Percentiles rank a stretch among this genome's conserved stretches.
Conservation (phyloP, 2,329 filamentous ascomycete species). For the Calonectria honghensis region DNA sequence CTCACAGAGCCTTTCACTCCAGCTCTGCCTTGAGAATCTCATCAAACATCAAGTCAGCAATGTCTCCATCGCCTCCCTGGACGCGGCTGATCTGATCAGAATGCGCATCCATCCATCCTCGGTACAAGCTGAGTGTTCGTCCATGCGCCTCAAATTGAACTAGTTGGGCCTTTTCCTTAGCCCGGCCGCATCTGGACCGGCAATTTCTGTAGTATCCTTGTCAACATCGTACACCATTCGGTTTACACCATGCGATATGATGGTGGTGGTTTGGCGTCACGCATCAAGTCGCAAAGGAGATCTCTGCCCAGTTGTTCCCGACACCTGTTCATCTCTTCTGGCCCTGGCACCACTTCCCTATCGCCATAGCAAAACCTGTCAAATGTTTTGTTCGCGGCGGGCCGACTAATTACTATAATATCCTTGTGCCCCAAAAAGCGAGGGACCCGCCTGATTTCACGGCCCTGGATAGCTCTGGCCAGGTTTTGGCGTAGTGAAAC, state of each 20-base stretch:
- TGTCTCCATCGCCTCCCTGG: slow-evolving; percentile 75
- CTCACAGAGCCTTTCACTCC: slow-evolving; percentile 69
- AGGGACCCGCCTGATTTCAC: slow-evolving; percentile 74
- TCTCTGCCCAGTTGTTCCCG: slow-evolving; percentile 78
- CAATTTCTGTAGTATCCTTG: slow-evolving; percentile 59
- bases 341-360: slow-evolving; percentile 64
- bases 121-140: slow-evolving; percentile 76
- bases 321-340: slow-evolving; percentile 72
- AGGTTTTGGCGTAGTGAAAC: slow-evolving; percentile 76
- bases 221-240: slow-evolving; percentile 76
- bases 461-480: slow-evolving; percentile 73
- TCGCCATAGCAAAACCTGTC: slow-evolving; percentile 73
- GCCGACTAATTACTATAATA: slow-evolving; percentile 73
- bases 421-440: slow-evolving; percentile 82
- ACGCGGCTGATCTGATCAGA: slow-evolving; percentile 68
- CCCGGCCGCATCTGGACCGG: slow-evolving; percentile 64
- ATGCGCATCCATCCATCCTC: slow-evolving; percentile 75
- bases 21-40: slow-evolving; percentile 72
- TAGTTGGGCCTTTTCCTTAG: slow-evolving; percentile 73
- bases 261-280: slow-evolving; percentile 70
- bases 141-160: slow-evolving; percentile 77
- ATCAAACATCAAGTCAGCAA: slow-evolving; percentile 78
- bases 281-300: slow-evolving; percentile 71
- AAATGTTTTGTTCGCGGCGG: slow-evolving; percentile 71
- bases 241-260: slow-evolving; percentile 70